phyloP scores from a whole-genome alignment of 148 eudicot species.

The Rhododendron kiyosumense region DNA sequence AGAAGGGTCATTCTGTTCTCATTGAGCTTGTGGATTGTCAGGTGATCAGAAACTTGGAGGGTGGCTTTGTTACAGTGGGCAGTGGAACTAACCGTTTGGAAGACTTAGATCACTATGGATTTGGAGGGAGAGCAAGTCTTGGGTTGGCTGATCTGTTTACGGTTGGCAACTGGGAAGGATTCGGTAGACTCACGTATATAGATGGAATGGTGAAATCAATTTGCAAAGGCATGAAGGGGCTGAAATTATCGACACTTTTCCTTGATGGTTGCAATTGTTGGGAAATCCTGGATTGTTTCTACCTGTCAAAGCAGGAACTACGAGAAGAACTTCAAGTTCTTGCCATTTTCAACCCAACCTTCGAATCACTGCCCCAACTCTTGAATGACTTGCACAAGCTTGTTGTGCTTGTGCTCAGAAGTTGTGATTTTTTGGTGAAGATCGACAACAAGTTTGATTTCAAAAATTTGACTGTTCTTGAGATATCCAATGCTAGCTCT shows the following conservation, averaged over 20 bases:
- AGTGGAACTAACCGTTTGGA: not conserved
- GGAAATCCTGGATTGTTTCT: not conserved
- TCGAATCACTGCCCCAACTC: not conserved
- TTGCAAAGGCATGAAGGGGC: not conserved
- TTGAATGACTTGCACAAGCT: constrained; percentile 1
- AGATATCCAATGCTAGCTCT: constrained; percentile 27
- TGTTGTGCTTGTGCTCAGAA: constrained; percentile 28
- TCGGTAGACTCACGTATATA: constrained; percentile 14
- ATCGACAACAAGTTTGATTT: not conserved
- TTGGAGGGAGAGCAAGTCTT: constrained; percentile 6
- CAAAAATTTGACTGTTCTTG: constrained; percentile 14
- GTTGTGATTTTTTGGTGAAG: constrained; percentile 20
- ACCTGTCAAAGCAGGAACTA: constrained; percentile 1
- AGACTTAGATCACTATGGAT: not conserved
- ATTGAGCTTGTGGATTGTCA: constrained; percentile 26
- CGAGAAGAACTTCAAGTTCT: constrained; percentile 6
- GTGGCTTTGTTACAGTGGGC: constrained; percentile 21
- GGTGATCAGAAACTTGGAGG: constrained; percentile 22
- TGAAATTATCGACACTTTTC: not conserved
- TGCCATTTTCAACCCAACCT: constrained; percentile 22
- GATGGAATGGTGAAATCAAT: constrained; percentile 16
- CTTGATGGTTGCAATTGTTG: not conserved
- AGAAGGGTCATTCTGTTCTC: constrained; percentile 26
- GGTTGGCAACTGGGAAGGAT: constrained; percentile 8
- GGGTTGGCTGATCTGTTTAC: constrained; percentile 26